Evolutionary conservation across 129 eudicot genomes (phyloP).

Genomic region (Sambucus nigra): DNA sequence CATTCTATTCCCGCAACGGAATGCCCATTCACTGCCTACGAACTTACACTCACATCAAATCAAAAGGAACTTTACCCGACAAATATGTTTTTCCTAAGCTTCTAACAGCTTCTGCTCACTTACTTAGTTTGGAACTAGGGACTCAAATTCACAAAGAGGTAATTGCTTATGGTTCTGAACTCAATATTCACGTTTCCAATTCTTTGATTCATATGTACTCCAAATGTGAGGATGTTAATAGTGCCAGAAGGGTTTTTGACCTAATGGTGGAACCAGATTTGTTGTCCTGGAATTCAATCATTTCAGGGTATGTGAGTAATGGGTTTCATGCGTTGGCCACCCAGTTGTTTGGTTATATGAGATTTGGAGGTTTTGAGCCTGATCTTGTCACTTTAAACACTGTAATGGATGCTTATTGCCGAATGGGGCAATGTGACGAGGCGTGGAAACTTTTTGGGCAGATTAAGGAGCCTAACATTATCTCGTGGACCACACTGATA

Average conservation of each 20-base stretch:
- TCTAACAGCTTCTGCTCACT: conserved; percentile 22
- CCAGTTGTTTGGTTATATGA: conserved; percentile 45
- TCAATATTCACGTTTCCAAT: conserved; percentile 32
- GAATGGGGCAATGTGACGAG: conserved; percentile 34
- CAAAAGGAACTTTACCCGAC: conserved; percentile 21
- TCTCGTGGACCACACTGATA: conserved; percentile 43
- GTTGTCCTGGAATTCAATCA: conserved; percentile 61
- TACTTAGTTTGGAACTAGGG: conserved; percentile 10
- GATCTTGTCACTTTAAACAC: conserved; percentile 47
- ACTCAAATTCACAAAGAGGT: conserved; percentile 30
- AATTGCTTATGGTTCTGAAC: conserved; percentile 19
- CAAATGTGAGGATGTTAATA: conserved; percentile 52
- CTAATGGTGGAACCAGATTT: conserved; percentile 43
- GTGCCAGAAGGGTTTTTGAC: conserved; percentile 36
- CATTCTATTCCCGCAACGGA: conserved; percentile 23
- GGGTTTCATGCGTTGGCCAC: conserved; percentile 34
- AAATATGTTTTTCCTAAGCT: conserved; percentile 32
- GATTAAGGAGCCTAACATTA: conserved; percentile 28
- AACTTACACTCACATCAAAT: conserved; percentile 20
- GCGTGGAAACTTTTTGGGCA: conserved; percentile 23
- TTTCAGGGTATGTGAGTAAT: conserved; percentile 42
- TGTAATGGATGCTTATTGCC: conserved; percentile 45
- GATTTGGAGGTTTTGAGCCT: conserved; percentile 29
- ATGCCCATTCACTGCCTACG: conserved; percentile 12
- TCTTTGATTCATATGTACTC: conserved; percentile 55